These are phyloP conservation scores for Paxillus involutus DNA, from an alignment of 768 basidiomycete species.

Conservation along the genomic window DNA sequence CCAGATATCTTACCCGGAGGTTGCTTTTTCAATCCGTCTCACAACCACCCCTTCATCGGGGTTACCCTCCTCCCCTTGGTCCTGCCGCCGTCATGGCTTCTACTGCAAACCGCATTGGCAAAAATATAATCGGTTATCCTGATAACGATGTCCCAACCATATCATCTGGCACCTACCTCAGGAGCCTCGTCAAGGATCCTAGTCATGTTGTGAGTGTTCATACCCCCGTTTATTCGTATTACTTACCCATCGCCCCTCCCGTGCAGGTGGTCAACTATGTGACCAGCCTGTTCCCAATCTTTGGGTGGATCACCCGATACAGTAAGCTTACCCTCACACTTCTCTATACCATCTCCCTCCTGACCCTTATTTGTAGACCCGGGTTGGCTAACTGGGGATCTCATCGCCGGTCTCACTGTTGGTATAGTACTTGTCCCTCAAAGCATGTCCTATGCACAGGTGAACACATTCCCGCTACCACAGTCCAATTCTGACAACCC, in stretches of 20 bases:
- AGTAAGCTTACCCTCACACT: conserved; percentile 46
- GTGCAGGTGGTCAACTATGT: conserved; percentile 64
- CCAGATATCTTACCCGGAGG: not conserved
- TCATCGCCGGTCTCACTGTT: conserved; percentile 90
- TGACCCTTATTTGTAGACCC: conserved; percentile 42
- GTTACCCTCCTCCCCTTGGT: not conserved
- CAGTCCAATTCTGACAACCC: not conserved
- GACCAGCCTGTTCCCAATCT: conserved; percentile 75
- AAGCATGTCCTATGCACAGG: conserved; percentile 85
- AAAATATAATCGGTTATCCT: conserved; percentile 59
- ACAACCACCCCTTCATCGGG: not conserved
- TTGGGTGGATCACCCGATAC: conserved; percentile 85
- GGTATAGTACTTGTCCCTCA: conserved; percentile 96
- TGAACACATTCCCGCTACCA: conserved; percentile 23
- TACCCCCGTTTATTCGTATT: not conserved
- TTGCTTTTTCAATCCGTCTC: not conserved
- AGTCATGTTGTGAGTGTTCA: conserved; percentile 45
- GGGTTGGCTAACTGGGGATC: conserved; percentile 82
- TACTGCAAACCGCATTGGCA: conserved; percentile 48
- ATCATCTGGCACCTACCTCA: conserved; percentile 56
- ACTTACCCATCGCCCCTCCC: conserved; percentile 1
- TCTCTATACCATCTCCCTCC: conserved; percentile 3
- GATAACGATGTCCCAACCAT: conserved; percentile 60
- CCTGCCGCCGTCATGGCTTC: conserved; percentile 32
- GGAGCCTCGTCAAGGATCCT: conserved; percentile 42